Conservation (phyloP, 1,284 basidiomycete species). For the Quambalaria eucalypti region DNA sequence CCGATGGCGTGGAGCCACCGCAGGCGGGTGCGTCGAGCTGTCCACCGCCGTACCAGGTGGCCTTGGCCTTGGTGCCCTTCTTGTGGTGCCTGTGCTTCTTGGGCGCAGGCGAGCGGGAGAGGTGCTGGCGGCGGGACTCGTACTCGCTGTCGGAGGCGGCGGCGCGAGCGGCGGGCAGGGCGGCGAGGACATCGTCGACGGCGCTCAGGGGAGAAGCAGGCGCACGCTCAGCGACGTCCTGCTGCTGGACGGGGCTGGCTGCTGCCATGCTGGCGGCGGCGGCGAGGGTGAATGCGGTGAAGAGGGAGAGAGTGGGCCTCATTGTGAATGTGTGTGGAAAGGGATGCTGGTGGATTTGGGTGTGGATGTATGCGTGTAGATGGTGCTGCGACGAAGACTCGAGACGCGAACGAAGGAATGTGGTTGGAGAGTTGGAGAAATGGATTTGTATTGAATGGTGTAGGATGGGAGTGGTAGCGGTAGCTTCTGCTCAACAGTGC, state of each 20-base stretch:
- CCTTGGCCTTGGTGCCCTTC: neutral
- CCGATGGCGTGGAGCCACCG: slow-evolving; percentile 30
- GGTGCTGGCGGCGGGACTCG: neutral
- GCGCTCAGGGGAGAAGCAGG: too few relatives aligned
- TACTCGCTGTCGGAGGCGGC: neutral
- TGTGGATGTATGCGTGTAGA: too few relatives aligned
- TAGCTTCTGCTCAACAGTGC: too few relatives aligned
- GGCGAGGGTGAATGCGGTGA: neutral
- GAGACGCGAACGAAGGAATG: too few relatives aligned
- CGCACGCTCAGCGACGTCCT: neutral
- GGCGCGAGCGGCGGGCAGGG: neutral
- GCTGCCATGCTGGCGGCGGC: neutral
- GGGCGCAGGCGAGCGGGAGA: too few relatives aligned
- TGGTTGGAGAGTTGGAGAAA: too few relatives aligned
- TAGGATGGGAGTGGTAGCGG: too few relatives aligned
- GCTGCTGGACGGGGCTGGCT: neutral
- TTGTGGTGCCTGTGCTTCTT: neutral
- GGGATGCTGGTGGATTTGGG: neutral
- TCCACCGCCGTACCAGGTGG: slow-evolving; percentile 1
- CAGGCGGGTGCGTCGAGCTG: slow-evolving; percentile 39
- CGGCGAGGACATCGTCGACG: neutral
- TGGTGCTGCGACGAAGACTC: too few relatives aligned
- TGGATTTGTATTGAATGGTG: too few relatives aligned
- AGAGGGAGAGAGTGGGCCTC: neutral
- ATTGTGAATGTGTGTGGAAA: neutral